Conservation (phyloP, 176 grass and related monocot species). For the Oryza rufipogon region DNA sequence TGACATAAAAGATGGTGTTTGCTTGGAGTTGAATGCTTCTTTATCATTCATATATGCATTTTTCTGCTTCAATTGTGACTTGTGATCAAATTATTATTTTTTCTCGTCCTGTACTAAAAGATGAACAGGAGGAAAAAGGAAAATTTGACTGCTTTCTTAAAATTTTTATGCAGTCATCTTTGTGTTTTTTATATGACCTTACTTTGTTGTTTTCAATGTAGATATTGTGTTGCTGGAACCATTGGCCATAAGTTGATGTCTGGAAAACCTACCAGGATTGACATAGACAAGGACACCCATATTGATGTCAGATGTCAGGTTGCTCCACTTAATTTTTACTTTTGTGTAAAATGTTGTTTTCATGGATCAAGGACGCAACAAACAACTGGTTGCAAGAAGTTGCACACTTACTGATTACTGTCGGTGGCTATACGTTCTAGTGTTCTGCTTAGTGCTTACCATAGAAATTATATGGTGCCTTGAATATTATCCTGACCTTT, state of each 20-base stretch:
- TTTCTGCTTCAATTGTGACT: background rate
- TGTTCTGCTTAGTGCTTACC: background rate
- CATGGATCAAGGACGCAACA: background rate
- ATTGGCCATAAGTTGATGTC: constrained; percentile 98
- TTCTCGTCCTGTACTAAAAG: background rate
- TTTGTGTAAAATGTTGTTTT: background rate
- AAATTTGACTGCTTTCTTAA: background rate
- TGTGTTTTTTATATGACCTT: background rate
- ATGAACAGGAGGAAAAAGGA: background rate
- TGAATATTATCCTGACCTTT: background rate
- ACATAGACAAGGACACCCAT: constrained; percentile 78
- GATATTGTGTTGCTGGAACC: constrained; percentile 94
- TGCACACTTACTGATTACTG: background rate
- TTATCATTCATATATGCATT: constrained; percentile 1
- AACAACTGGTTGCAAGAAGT: background rate
- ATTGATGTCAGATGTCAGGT: constrained; percentile 98
- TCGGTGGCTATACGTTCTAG: background rate
- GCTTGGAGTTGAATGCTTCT: constrained; percentile 12
- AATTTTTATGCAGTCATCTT: background rate
- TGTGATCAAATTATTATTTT: background rate
- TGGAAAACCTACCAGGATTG: constrained; percentile 80
- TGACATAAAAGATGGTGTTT: background rate
- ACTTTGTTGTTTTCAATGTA: constrained; percentile 43
- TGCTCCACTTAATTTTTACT: constrained; percentile 17
- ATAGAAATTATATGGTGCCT: background rate